Conservation (phyloP, 73 alveolate genomes). For the Paramecium sexaurelia region DNA sequence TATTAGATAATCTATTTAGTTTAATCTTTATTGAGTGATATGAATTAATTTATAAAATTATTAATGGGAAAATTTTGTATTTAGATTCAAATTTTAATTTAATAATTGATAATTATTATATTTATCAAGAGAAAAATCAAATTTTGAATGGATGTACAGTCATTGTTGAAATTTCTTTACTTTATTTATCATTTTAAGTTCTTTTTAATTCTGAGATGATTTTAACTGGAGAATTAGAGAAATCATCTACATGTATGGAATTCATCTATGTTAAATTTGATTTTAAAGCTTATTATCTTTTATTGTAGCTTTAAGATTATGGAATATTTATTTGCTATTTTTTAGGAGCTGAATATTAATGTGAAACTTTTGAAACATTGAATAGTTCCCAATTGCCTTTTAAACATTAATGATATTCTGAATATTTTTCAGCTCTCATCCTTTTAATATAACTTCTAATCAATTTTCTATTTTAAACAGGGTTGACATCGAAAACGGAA, state of each 20-base stretch:
- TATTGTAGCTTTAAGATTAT: neutral
- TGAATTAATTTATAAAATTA: no score
- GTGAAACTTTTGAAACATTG: neutral
- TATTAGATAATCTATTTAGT: no score
- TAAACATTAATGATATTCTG: slow-evolving; percentile 20
- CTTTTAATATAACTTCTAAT: slow-evolving; percentile 37
- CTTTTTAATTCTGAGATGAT: neutral
- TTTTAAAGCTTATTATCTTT: neutral
- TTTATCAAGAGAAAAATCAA: no score
- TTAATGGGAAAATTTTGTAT: no score
- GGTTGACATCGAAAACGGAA: slow-evolving; percentile 27
- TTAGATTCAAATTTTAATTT: no score
- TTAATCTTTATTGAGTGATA: no score
- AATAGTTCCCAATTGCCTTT: slow-evolving; percentile 43
- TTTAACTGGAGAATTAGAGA: neutral
- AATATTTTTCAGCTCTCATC: slow-evolving; percentile 9
- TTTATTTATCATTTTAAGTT: neutral
- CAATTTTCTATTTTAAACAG: slow-evolving; percentile 7
- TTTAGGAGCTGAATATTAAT: neutral
- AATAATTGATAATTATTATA: no score
- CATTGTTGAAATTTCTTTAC: neutral
- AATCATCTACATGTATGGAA: neutral
- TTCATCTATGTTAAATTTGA: neutral
- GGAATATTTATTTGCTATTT: neutral
- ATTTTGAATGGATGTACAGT: no score